Base-by-base conservation (phyloP, 2,329 filamentous ascomycete species). In the Periconia sp. region DNA sequence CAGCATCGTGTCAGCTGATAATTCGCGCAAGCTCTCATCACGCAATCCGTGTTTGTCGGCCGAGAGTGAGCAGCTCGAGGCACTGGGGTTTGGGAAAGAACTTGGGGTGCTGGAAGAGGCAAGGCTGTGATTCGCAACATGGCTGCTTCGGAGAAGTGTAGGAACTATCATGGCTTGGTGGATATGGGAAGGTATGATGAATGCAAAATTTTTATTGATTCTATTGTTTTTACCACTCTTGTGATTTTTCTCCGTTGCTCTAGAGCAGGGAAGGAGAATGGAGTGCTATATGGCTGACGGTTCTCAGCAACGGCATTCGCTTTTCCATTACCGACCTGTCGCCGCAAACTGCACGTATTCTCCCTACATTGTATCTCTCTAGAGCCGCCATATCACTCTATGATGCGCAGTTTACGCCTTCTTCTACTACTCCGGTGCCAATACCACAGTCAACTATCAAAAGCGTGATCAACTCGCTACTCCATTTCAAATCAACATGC, bases 251-350 rank as follows among this genome's bases (percentile, higher is more conserved):
- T n/a, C 18, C 17, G 10, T 36, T 30, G n/a, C 28, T 30, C n/a
- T 12, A 30, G 25, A 13, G 25, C 12, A 13, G 25, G 15, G 7
- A 21, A 22, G 22, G 16, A 31, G 8, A 29, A 28, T 22, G n/a
- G n/a, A 11, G n/a, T 32, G 17, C 15, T 7, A 29, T 22, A n/a
- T 21, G 17, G 33, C 40, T 41, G 39, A 44, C 35, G 21, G 23
- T n/a, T 26, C 59, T 17, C 43, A 89, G 90, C 76, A 96, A 96
- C 75, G 92, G 91, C 59, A 92, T 96, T 59, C 89, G 92, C 41
- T 95, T 95, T 76, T 92, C 89, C 31, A 89, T 96, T 60, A 89
- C 90, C 7, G 85, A 90, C 54, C 78, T 95, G n/a, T 80, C 84
- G 4, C 85, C 87, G 16, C 82, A 84, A 4, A 82, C 77, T 26